These are phyloP conservation scores for Biancaea sappan DNA, from an alignment of 306 rosid genomes.

Conservation along the genomic window DNA sequence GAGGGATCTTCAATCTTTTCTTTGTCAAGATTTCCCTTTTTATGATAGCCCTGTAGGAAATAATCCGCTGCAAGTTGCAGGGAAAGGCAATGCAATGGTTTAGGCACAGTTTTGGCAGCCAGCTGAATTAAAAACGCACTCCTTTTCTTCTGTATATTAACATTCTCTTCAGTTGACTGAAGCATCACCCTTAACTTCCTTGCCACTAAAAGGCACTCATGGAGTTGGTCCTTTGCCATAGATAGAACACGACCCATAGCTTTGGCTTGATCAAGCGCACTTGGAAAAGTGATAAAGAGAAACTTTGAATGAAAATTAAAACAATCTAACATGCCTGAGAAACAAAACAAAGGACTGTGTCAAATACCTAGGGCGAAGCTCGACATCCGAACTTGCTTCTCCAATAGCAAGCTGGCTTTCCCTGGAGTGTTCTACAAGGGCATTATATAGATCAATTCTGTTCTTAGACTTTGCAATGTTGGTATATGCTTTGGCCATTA, in stretches of 20 bases:
- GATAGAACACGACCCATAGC: conserved; percentile 92
- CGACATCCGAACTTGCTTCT: conserved; percentile 79
- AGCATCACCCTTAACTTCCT: conserved; percentile 88
- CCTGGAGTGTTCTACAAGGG: conserved; percentile 65
- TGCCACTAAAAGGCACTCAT: conserved; percentile 70
- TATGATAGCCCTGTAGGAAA: conserved; percentile 69
- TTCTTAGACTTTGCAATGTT: conserved; percentile 84
- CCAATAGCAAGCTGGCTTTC: conserved; percentile 75
- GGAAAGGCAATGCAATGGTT: conserved; percentile 88
- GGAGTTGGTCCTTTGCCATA: conserved; percentile 77
- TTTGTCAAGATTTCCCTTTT: conserved; percentile 46
- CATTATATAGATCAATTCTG: conserved; percentile 56
- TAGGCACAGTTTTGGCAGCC: conserved; percentile 92
- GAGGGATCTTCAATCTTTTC: conserved; percentile 81
- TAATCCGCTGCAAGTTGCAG: conserved; percentile 83
- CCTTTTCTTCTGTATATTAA: conserved; percentile 67
- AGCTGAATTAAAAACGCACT: conserved; percentile 92
- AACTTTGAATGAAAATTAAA: conserved; percentile 39
- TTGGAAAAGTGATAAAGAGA: conserved; percentile 44
- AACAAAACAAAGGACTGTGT: conserved; percentile 29
- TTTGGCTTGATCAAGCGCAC: conserved; percentile 90
- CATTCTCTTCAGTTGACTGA: conserved; percentile 84
- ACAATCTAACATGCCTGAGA: conserved; percentile 28
- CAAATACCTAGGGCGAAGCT: conserved; percentile 83
- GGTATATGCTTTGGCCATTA: conserved; percentile 90